Evolutionary conservation across 1,284 basidiomycete species (phyloP), one percentile per base, ranked within the genome.

Genomic region (Pseudozyma pruni): DNA sequence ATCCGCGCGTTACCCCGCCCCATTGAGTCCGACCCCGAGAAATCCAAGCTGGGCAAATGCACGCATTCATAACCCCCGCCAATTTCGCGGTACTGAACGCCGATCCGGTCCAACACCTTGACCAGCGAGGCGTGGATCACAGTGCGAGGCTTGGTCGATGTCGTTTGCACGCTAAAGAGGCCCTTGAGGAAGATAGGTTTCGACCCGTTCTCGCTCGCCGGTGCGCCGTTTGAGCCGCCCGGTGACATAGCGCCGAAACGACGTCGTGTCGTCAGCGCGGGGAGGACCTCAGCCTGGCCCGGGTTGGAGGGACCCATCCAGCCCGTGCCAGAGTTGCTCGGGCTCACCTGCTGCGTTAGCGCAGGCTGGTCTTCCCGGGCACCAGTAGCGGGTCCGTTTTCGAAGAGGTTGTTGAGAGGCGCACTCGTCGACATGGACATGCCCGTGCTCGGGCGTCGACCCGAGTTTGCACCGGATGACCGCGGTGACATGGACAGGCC

Each of bases 61-160:
- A 95, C 90, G 83, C 95, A 98, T 83, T 98, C 95, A 81, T 94
- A 98, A 0, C 95, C 95, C 53, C 89, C 87, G 81, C 90, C 91
- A 75, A 89, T 93, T 81, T 94, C 92, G 35, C 92, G 88, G 83
- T 95, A 93, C 83, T 93, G 92, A 44, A 98, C 90, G 61, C 94
- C 93, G 87, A 98, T 92, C 43, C 93, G 88, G 74, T 95, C 92
- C 38, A 98, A 86, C 1, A 97, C 93, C 16, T 89, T 88, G 40
- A 89, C 87, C 67, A 98, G 90, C 82, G 97, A 94, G 33, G 87
- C 85, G 78, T 93, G 91, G 83, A 98, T 89, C 13, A 88, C 86
- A 7, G 87, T 85, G 2, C 93, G 91, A 9, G 91, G 84, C 80
- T 96, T 97, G 8, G 93, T 94, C 32, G 92, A 92, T 0, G 95